phyloP scores from a whole-genome alignment of 176 grass and related monocot genomes.

The Elaeis guineensis region DNA sequence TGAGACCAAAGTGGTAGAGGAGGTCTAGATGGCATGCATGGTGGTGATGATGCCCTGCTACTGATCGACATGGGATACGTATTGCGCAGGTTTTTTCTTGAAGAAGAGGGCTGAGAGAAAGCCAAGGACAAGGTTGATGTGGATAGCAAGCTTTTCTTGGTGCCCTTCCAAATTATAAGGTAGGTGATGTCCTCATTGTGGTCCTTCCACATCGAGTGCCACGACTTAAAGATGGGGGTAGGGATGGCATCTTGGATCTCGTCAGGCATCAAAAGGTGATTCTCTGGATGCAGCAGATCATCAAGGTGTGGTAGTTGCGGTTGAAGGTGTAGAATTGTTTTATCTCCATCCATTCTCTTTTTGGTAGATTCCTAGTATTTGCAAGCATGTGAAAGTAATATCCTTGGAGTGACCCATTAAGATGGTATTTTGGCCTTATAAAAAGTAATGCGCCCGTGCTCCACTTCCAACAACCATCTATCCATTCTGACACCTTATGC shows the following conservation, averaged over 20 bases:
- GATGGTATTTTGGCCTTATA: too few species aligned
- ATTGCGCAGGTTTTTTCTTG: conserved; percentile 61
- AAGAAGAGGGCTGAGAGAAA: conserved; percentile 46
- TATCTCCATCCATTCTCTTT: too few species aligned
- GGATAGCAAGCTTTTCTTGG: conserved; percentile 80
- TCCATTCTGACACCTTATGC: too few species aligned
- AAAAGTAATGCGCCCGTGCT: too few species aligned
- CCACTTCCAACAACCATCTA: too few species aligned
- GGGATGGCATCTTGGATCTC: conserved; percentile 69
- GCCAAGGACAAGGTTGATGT: conserved; percentile 12
- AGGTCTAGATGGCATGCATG: conserved; percentile 62
- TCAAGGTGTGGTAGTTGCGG: conserved; percentile 59
- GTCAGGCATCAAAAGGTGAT: conserved; percentile 40
- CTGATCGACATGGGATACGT: conserved; percentile 75
- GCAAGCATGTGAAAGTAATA: too few species aligned
- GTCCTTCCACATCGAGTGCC: conserved; percentile 96
- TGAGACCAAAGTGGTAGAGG: conserved; percentile 74
- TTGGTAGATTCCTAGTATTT: too few species aligned
- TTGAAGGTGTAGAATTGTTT: conserved; percentile 69
- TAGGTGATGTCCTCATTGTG: conserved; percentile 98
- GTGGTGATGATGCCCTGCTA: conserved; percentile 69
- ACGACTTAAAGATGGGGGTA: conserved; percentile 55
- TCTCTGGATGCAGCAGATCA: conserved; percentile 67
- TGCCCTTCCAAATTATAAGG: conserved; percentile 96
- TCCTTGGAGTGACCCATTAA: too few species aligned